Conservation (phyloP, 2,329 filamentous ascomycete species). For the Fusarium buharicum region DNA sequence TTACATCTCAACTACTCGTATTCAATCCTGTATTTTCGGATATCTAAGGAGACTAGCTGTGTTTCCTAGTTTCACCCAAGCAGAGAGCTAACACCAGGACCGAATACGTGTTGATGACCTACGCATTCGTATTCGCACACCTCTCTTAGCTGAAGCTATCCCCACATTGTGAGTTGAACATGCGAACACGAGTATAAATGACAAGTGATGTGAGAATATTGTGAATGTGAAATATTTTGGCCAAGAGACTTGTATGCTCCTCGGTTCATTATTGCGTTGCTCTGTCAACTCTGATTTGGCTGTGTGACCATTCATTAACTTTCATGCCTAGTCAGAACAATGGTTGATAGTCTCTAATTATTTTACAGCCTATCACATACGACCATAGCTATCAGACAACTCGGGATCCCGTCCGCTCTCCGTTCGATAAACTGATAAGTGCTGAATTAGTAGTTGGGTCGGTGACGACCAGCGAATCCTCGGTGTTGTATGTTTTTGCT, state of each 20-base stretch:
- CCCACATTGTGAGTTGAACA: not conserved
- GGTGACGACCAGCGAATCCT: slow-evolving; percentile 36
- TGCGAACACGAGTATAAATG: not conserved
- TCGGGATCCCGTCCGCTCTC: slow-evolving; percentile 35
- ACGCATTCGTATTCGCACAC: slow-evolving; percentile 33
- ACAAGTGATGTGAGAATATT: too few relatives aligned
- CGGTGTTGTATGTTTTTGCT: slow-evolving; percentile 29
- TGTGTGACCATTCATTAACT: too few relatives aligned
- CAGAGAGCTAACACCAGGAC: not conserved
- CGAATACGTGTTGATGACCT: slow-evolving; percentile 12
- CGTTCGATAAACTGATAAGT: slow-evolving; percentile 33
- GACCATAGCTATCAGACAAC: slow-evolving; percentile 33
- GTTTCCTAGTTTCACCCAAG: not conserved
- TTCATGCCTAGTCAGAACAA: too few relatives aligned
- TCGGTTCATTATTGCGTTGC: not conserved
- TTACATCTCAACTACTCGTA: not conserved
- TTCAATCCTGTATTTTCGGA: not conserved
- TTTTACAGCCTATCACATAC: slow-evolving; percentile 7
- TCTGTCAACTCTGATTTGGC: not conserved
- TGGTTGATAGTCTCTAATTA: not conserved
- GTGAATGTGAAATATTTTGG: too few relatives aligned
- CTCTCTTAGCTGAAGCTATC: slow-evolving; percentile 1
- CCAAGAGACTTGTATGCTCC: too few relatives aligned
- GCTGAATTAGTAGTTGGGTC: slow-evolving; percentile 31
- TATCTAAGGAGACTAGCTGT: not conserved